These are phyloP conservation scores for Annulohypoxylon moriforme DNA, from an alignment of 495 filamentous ascomycete genomes.

Conservation along the genomic window DNA sequence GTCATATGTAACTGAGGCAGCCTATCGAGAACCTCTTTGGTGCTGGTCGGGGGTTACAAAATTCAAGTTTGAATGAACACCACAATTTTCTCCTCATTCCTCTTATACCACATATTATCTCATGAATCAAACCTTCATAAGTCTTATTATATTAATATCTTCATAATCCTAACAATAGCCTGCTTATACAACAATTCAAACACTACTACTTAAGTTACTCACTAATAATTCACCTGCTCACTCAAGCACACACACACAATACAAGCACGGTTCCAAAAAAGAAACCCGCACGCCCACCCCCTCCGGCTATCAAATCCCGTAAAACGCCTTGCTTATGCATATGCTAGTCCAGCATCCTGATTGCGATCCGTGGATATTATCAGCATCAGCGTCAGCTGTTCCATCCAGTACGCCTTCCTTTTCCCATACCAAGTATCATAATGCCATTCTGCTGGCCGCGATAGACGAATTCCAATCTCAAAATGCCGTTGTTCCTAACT, in stretches of 20 bases:
- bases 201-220: background rate
- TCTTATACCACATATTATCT: background rate
- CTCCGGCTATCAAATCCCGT: background rate
- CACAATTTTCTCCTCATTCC: background rate
- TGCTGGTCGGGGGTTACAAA: background rate
- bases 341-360: slow-evolving; percentile 37
- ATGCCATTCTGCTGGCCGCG: slow-evolving; percentile 31
- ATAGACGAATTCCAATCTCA: slow-evolving; percentile 15
- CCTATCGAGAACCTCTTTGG: background rate
- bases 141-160: slow-evolving; percentile 4
- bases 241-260: no score
- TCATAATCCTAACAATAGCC: slow-evolving; percentile 1
- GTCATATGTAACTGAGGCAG: background rate
- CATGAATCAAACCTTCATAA: slow-evolving; percentile 5
- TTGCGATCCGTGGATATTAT: slow-evolving; percentile 2
- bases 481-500: slow-evolving; percentile 16
- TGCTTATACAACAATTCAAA: background rate
- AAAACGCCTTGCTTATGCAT: slow-evolving; percentile 46
- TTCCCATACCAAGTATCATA: slow-evolving; percentile 3
- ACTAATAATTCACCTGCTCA: background rate
- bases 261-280: slow-evolving; percentile 9
- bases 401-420: slow-evolving; percentile 36
- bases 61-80: background rate
- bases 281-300: background rate
- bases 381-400: slow-evolving; percentile 11